phyloP scores from a whole-genome alignment of 371 early-diverging fungal species.

The Rhizopus sp. region DNA sequence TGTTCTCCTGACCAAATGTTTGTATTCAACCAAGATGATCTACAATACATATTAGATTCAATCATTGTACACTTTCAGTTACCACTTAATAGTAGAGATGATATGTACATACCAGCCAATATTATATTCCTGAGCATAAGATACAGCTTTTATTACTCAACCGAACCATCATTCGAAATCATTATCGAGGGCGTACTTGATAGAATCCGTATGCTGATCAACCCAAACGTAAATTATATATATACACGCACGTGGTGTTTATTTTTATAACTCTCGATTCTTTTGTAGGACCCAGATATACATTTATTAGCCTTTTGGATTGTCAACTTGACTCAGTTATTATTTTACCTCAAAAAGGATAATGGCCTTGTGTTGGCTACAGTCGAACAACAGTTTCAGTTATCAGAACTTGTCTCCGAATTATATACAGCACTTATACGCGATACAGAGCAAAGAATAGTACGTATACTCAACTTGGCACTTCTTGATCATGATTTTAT shows the following conservation, averaged over 20 bases:
- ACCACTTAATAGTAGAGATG: constrained; percentile 54
- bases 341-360: constrained; percentile 85
- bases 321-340: constrained; percentile 70
- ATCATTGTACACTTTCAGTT: constrained; percentile 64
- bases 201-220: constrained; percentile 58
- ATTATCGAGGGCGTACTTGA: constrained; percentile 65
- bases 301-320: constrained; percentile 78
- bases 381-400: constrained; percentile 57
- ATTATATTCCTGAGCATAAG: constrained; percentile 85
- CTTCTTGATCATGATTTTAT: constrained; percentile 73
- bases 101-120: constrained; percentile 79
- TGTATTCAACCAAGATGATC: constrained; percentile 75
- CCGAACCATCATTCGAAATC: constrained; percentile 67
- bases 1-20: constrained; percentile 89
- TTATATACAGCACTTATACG: constrained; percentile 61
- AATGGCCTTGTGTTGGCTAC: constrained; percentile 63
- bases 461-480: constrained; percentile 60
- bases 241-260: not conserved
- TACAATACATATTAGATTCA: constrained; percentile 72
- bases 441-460: constrained; percentile 60
- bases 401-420: constrained; percentile 75
- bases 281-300: constrained; percentile 25
- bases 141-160: constrained; percentile 82
- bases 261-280: no score
- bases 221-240: constrained; percentile 31